phyloP scores from a whole-genome alignment of 768 basidiomycete species.

The Crepidotus variabilis region DNA sequence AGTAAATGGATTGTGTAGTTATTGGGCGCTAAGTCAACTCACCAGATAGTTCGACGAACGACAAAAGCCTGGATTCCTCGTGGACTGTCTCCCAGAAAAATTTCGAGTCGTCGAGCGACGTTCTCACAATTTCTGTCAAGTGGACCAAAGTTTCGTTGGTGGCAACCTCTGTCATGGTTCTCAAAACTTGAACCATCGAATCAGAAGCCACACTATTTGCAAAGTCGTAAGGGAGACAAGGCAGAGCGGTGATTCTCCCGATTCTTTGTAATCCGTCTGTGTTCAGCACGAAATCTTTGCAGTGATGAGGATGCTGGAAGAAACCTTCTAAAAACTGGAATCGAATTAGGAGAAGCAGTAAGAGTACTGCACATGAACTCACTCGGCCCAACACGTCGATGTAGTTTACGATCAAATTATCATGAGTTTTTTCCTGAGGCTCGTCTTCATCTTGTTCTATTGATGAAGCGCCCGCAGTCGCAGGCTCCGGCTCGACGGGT shows the following conservation, averaged over 20 bases:
- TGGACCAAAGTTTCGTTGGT: constrained; percentile 70
- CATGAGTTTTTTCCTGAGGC: constrained; percentile 47
- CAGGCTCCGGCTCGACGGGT: constrained; percentile 8
- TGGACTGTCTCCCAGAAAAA: constrained; percentile 62
- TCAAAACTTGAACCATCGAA: constrained; percentile 83
- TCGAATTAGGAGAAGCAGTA: constrained; percentile 1
- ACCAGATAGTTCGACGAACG: constrained; percentile 50
- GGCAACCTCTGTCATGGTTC: constrained; percentile 86
- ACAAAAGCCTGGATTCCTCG: constrained; percentile 59
- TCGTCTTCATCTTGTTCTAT: constrained; percentile 23
- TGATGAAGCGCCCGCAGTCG: constrained; percentile 8
- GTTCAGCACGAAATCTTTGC: constrained; percentile 80
- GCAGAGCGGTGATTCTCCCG: constrained; percentile 73
- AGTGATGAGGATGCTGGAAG: constrained; percentile 88
- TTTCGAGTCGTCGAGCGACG: constrained; percentile 64
- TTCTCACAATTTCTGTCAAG: constrained; percentile 65
- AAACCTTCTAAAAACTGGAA: constrained; percentile 87
- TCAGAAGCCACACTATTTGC: constrained; percentile 82
- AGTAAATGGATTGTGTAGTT: constrained; percentile 5
- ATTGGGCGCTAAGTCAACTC: neutral
- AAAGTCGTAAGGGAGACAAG: constrained; percentile 88
- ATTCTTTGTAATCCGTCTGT: constrained; percentile 72
- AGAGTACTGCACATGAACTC: constrained; percentile 20
- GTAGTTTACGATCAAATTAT: constrained; percentile 73
- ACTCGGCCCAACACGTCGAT: constrained; percentile 80